phyloP scores from a whole-genome alignment of 495 filamentous ascomycete genomes.

The Tricharina praecox region DNA sequence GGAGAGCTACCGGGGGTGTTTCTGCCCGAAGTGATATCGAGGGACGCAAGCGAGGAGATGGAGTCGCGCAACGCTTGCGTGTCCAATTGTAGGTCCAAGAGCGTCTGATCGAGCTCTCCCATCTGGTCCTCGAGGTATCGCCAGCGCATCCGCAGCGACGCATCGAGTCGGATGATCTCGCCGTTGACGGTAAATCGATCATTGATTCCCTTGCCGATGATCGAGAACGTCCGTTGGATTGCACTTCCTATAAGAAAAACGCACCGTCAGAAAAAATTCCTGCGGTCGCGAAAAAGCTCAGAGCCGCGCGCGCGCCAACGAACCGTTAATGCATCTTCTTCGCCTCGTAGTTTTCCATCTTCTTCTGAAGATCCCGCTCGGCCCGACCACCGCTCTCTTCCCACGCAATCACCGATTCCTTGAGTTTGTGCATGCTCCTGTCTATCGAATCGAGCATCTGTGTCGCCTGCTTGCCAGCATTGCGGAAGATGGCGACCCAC shows the following conservation, averaged over 20 bases:
- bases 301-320: too few relatives aligned
- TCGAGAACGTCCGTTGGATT: conserved; percentile 71
- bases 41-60: conserved; percentile 76
- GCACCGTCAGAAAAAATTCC: too few relatives aligned
- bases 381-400: conserved; percentile 29
- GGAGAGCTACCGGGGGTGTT: conserved; percentile 81
- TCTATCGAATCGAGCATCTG: conserved; percentile 91
- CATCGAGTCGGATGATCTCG: conserved; percentile 69
- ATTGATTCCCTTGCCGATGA: conserved; percentile 83
- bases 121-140: conserved; percentile 58
- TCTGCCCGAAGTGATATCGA: conserved; percentile 52
- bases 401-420: conserved; percentile 39
- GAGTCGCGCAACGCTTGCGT: conserved; percentile 76
- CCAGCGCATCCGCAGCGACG: conserved; percentile 65
- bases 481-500: conserved; percentile 87
- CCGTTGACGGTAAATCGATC: conserved; percentile 88
- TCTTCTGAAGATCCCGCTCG: conserved; percentile 58
- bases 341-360: conserved; percentile 81
- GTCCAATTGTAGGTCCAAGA: conserved; percentile 56
- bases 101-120: conserved; percentile 49
- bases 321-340: conserved; percentile 78
- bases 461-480: conserved; percentile 77
- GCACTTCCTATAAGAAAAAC: conserved; percentile 42
- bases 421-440: conserved; percentile 62
- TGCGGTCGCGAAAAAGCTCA: too few relatives aligned